Base-by-base conservation (phyloP, 306 rosid genomes). In the Trifolium pratense region DNA sequence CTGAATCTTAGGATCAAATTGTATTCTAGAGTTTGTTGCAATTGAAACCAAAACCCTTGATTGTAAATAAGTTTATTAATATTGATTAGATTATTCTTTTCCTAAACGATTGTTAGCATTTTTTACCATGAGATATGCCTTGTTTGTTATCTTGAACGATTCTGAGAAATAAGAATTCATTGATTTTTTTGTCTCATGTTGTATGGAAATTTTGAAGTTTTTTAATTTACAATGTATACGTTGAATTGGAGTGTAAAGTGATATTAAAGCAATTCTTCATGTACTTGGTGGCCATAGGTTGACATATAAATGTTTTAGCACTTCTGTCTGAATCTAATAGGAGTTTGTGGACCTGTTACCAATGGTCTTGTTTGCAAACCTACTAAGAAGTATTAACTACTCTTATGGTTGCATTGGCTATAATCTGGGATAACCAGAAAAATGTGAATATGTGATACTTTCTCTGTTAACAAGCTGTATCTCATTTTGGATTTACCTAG, bases 401-500 rank as follows among this genome's bases (percentile, higher is more conserved):
- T 15, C 39, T 4, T 73, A 29, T 4, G 49, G 51, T 66, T 29
- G 69, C 49, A 43, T 10, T 60, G 36, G n/a, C n/a, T 46, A 26
- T 43, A 53, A 66, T 25, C 17, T 45, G n/a, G 12, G 15, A 46
- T 57, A 57, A 45, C 15, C 31, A 25, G 32, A 59, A 57, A 15
- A 7, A 36, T 52, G 51, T 77, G 43, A 69, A 48, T n/a, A 9
- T 72, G 32, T 11, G 66, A 11, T 51, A 51, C n/a, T n/a, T 51
- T 26, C 8, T 51, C 57, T 17, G 17, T 51, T 51, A 51, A 18
- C 5, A 13, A 17, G 57, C 57, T n/a, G 57, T 17, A 51, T 51
- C 55, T 48, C 18, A 49, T 49, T 16, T 49, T 49, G 23, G 32
- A 48, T 57, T 9, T 25, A 26, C 61, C 37, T 29, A 40, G 45